A percentile compares a stretch with the other conserved stretches of the same genome.
Evolutionary conservation across 768 basidiomycete species (phyloP).

Genomic region (Russula foetens): DNA sequence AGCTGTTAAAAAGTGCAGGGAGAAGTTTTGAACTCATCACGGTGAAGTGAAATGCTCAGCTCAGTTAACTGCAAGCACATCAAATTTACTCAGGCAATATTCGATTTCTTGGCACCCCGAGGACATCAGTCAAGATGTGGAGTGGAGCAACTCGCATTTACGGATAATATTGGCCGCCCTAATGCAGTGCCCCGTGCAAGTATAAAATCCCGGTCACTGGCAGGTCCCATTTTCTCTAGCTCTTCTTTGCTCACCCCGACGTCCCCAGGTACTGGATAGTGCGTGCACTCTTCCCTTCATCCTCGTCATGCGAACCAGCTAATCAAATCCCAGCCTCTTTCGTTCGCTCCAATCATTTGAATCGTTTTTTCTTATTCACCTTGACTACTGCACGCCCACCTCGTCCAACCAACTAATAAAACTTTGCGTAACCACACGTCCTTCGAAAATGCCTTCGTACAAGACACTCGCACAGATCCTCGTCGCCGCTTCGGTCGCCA

Average conservation of each 20-base stretch:
- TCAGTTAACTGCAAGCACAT: no score
- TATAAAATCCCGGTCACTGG: background rate
- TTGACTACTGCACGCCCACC: background rate
- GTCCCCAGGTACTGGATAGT: conserved; percentile 5
- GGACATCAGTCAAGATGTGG: no score
- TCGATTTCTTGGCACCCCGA: no score
- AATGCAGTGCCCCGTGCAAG: background rate
- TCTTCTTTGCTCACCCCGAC: background rate
- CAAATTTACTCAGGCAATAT: no score
- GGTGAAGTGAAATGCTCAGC: no score
- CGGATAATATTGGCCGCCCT: no score
- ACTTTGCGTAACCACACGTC: background rate
- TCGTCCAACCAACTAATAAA: background rate
- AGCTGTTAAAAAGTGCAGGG: no score
- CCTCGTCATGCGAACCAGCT: background rate
- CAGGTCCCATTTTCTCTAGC: background rate
- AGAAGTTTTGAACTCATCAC: no score
- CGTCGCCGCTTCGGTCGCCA: background rate
- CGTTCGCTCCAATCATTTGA: background rate
- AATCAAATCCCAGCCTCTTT: background rate
- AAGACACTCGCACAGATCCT: background rate
- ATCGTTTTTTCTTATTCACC: no score
- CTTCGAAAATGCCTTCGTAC: background rate
- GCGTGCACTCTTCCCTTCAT: background rate
- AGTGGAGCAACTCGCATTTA: no score